Evolutionary conservation across 2,329 filamentous ascomycete species (phyloP).

Genomic region (Pseudogymnoascus sp.): DNA sequence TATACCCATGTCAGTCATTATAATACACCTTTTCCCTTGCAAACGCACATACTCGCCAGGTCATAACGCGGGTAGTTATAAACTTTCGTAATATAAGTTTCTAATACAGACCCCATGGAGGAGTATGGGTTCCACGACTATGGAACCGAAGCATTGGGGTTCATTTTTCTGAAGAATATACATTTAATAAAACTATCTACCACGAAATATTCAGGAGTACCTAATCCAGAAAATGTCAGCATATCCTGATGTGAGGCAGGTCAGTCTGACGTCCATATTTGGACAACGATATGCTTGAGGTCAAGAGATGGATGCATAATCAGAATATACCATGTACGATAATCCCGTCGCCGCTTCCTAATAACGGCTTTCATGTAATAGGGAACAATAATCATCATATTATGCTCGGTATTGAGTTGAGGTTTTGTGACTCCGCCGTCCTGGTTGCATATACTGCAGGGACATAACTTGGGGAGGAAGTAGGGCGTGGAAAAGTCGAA

Average conservation of each 20-base stretch:
- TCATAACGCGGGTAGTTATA: background rate
- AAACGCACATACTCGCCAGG: background rate
- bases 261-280: background rate
- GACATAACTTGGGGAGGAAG: slow-evolving; percentile 3
- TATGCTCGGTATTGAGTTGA: background rate
- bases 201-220: background rate
- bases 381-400: slow-evolving; percentile 9
- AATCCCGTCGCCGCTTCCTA: slow-evolving; percentile 6
- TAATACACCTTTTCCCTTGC: background rate
- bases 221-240: background rate
- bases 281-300: background rate
- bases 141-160: background rate
- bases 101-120: background rate
- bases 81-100: background rate
- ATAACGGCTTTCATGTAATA: slow-evolving; percentile 9
- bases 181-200: background rate
- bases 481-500: background rate
- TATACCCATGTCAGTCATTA: background rate
- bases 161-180: background rate
- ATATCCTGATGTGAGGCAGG: background rate
- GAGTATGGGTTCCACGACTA: background rate
- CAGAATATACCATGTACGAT: slow-evolving; percentile 10
- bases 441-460: background rate
- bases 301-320: background rate
- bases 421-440: background rate